These are phyloP conservation scores for Botrytis porri DNA, from an alignment of 2,329 filamentous ascomycete species.

Conservation along the genomic window DNA sequence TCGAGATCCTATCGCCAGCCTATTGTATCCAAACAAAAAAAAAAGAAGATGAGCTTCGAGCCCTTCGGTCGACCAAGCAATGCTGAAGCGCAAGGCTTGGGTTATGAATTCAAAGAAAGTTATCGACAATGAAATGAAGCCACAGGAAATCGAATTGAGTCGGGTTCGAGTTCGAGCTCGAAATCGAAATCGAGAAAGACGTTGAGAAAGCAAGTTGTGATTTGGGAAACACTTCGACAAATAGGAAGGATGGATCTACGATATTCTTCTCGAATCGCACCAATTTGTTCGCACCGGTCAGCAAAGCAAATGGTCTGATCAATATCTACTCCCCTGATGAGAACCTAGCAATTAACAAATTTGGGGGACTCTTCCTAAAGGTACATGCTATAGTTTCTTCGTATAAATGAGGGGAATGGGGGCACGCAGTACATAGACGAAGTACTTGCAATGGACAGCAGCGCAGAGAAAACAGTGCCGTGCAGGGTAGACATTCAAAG, in stretches of 20 bases:
- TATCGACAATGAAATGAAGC: conserved; percentile 6
- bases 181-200: background rate
- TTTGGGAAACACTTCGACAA: background rate
- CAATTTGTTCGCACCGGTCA: background rate
- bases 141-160: background rate
- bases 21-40: conserved; percentile 13
- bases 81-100: conserved; percentile 25
- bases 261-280: background rate
- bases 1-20: conserved; percentile 17
- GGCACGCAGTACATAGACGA: background rate
- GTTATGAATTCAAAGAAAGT: conserved; percentile 14
- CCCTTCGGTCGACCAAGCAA: conserved; percentile 31
- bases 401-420: conserved; percentile 7
- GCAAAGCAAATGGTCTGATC: background rate
- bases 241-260: conserved; percentile 12
- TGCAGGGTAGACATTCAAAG: background rate
- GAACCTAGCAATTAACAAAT: background rate
- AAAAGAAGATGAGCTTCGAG: conserved; percentile 32
- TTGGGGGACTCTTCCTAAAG: background rate
- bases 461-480: background rate
- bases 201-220: conserved; percentile 6
- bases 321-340: conserved; percentile 3
- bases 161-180: background rate
- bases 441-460: background rate
- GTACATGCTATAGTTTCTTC: background rate